A percentile compares a stretch with the other conserved stretches of the same genome.
Conservation (phyloP, 768 basidiomycete species). For the Amanita jacksonii region DNA sequence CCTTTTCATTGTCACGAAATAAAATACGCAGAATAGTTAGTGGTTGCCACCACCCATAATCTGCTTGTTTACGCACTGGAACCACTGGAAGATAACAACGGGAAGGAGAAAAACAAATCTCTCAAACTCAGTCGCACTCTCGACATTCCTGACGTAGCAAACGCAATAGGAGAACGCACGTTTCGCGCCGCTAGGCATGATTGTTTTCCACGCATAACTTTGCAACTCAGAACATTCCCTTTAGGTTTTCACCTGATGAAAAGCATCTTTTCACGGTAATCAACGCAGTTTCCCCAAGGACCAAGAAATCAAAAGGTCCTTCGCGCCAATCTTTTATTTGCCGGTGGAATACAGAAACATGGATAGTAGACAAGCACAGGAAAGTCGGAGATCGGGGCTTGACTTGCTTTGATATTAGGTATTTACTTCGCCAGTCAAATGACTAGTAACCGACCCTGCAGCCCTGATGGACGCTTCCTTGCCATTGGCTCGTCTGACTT, state of each 20-base stretch:
- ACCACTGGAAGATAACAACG: constrained; percentile 31
- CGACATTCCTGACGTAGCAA: constrained; percentile 24
- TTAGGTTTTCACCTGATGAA: constrained; percentile 49
- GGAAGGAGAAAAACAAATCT: constrained; percentile 16
- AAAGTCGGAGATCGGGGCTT: constrained; percentile 74
- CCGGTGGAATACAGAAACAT: constrained; percentile 66
- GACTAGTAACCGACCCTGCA: constrained; percentile 21
- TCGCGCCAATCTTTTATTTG: constrained; percentile 54
- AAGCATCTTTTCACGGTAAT: constrained; percentile 57
- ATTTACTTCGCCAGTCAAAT: constrained; percentile 1
- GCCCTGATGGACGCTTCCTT: constrained; percentile 71
- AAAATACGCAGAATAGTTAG: constrained; percentile 33
- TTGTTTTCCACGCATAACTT: neutral
- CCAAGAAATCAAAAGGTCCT: constrained; percentile 39
- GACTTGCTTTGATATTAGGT: constrained; percentile 89
- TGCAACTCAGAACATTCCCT: neutral
- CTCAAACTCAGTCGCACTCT: constrained; percentile 1
- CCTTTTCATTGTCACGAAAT: constrained; percentile 1
- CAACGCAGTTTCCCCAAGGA: constrained; percentile 59
- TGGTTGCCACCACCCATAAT: constrained; percentile 55
- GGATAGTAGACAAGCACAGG: constrained; percentile 55
- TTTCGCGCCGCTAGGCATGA: constrained; percentile 58
- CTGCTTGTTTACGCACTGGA: constrained; percentile 46
- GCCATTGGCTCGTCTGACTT: constrained; percentile 86
- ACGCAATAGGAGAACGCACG: constrained; percentile 34